phyloP scores from a whole-genome alignment of 768 basidiomycete species.

The Hypholoma sublateritium region DNA sequence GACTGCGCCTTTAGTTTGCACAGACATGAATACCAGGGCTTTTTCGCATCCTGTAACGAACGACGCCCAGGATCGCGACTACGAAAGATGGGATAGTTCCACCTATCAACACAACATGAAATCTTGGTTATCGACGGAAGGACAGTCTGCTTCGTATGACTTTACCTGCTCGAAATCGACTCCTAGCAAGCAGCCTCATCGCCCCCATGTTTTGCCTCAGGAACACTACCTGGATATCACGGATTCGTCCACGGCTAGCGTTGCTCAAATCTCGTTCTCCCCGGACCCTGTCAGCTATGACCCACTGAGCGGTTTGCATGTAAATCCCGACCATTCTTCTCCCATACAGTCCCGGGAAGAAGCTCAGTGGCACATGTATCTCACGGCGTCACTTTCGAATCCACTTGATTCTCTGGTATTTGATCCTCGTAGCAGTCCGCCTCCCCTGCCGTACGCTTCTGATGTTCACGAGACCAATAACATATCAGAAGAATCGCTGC shows the following conservation, averaged over 20 bases:
- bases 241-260: neutral
- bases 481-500: neutral
- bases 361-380: slow-evolving; percentile 21
- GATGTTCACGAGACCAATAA: neutral
- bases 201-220: neutral
- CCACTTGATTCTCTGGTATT: slow-evolving; percentile 16
- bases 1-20: neutral
- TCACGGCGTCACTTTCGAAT: slow-evolving; percentile 17
- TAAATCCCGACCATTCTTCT: neutral
- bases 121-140: slow-evolving; percentile 7
- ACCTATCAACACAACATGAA: neutral
- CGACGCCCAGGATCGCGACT: slow-evolving; percentile 4
- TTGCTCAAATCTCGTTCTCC: neutral
- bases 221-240: neutral
- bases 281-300: neutral
- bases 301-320: neutral
- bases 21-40: slow-evolving; percentile 5
- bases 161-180: neutral
- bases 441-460: neutral
- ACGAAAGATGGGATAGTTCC: slow-evolving; percentile 1
- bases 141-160: neutral
- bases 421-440: neutral
- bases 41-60: slow-evolving; percentile 10
- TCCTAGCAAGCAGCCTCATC: neutral
- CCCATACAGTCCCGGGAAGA: slow-evolving; percentile 13